These are phyloP conservation scores for Rhizopogon vinicolor DNA, from an alignment of 768 basidiomycete species.

Conservation along the genomic window DNA sequence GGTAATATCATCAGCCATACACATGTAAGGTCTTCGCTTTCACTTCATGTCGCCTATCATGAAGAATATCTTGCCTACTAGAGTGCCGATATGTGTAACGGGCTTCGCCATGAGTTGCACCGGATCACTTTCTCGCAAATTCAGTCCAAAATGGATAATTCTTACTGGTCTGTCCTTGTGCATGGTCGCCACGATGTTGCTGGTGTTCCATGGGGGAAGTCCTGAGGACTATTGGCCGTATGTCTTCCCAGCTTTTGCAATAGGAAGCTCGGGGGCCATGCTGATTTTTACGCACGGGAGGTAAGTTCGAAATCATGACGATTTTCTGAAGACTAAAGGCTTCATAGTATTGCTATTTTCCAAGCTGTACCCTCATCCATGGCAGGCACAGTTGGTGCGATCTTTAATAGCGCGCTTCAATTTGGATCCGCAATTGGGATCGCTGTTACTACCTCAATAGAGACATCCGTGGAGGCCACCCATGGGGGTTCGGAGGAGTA, in stretches of 20 bases:
- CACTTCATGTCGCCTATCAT: conserved; percentile 30
- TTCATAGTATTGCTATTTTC: conserved; percentile 39
- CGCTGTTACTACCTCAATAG: conserved; percentile 25
- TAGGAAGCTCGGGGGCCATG: no score
- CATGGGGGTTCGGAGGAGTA: conserved; percentile 12
- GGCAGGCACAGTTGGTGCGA: conserved; percentile 42
- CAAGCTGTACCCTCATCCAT: conserved; percentile 35
- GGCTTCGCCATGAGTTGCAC: conserved; percentile 29
- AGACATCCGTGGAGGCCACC: conserved; percentile 17
- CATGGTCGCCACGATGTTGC: conserved; percentile 32
- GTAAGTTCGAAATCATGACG: conserved; percentile 19
- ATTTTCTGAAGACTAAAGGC: not conserved
- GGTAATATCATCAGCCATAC: not conserved
- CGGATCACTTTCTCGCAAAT: conserved; percentile 27
- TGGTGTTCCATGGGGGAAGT: conserved; percentile 32
- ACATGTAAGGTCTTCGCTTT: conserved; percentile 21
- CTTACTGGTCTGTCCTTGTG: conserved; percentile 30
- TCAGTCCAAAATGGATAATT: conserved; percentile 34
- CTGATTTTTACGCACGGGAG: conserved; percentile 27
- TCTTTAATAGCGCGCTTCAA: conserved; percentile 43
- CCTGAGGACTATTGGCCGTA: conserved; percentile 35
- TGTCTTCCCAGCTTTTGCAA: not conserved
- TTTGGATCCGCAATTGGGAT: conserved; percentile 40
- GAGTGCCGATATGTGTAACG: conserved; percentile 32
- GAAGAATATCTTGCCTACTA: conserved; percentile 12